A percentile compares a stretch with the other conserved stretches of the same genome.
These are phyloP conservation scores for Dryas alaskensis DNA, from an alignment of 306 rosid species.

Conservation along the genomic window DNA sequence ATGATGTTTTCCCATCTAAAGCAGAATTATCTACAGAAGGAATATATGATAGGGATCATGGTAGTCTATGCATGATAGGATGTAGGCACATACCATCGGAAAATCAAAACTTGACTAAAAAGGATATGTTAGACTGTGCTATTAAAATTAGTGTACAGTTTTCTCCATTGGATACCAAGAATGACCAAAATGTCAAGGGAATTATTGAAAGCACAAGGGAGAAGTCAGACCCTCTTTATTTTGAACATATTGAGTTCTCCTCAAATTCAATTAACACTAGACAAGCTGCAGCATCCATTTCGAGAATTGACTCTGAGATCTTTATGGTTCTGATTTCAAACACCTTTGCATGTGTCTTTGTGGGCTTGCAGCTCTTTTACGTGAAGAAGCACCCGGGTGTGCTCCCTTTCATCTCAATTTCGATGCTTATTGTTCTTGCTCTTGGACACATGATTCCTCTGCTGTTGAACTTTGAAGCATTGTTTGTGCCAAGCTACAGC, in stretches of 20 bases:
- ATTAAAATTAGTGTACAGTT: constrained; percentile 57
- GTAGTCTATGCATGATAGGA: constrained; percentile 74
- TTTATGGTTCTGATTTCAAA: constrained; percentile 69
- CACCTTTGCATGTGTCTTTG: constrained; percentile 72
- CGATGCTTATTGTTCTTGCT: constrained; percentile 64
- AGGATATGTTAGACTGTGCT: constrained; percentile 65
- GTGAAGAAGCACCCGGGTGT: constrained; percentile 58
- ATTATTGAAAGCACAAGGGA: constrained; percentile 64
- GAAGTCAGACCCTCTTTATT: constrained; percentile 59
- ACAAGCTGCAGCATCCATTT: constrained; percentile 64
- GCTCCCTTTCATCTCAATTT: constrained; percentile 63
- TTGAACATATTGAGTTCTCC: constrained; percentile 52
- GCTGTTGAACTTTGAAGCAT: constrained; percentile 71
- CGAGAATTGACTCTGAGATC: constrained; percentile 86
- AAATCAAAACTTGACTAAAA: constrained; percentile 32
- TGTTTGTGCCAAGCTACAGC: constrained; percentile 48
- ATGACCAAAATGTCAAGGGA: constrained; percentile 50
- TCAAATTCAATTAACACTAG: constrained; percentile 47
- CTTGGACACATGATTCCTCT: constrained; percentile 83
- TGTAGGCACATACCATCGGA: constrained; percentile 51
- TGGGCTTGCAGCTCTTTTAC: constrained; percentile 77
- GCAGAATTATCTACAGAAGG: constrained; percentile 75
- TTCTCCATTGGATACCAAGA: constrained; percentile 53
- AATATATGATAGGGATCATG: constrained; percentile 55
- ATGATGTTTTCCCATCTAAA: constrained; percentile 24